Base-by-base conservation (phyloP, 1,139 yeast species). In the Hyphopichia fennica region DNA sequence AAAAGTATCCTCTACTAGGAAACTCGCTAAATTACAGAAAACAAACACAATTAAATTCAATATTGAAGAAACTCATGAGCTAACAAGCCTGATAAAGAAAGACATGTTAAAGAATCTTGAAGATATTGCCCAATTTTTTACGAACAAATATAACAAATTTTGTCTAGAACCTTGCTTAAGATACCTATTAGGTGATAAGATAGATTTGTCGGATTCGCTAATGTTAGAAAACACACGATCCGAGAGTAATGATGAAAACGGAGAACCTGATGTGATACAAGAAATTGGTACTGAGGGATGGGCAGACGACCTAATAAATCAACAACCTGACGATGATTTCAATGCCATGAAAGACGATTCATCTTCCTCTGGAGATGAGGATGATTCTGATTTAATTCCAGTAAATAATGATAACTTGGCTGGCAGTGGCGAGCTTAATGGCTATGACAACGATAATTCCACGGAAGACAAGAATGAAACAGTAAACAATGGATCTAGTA, bases 91-190 rank as follows among this genome's bases (percentile, higher is more conserved):
- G 0, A 72, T 74, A 29, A 69, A 77, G 30, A 65, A 65, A 16
- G 81, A 75, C 33, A 79, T 91, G 59, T 53, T 76, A 18, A 57
- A 60, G 3, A 74, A 70, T 25, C 63, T 91, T 35, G 65, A 68
- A 33, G 77, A 77, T 32, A 84, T 91, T 16, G 70, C 90, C 0
- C 62, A 62, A 1, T 77, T 75, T 44, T 83, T 79, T 52, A 70
- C 91, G 0, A 72, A 76, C 30, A 72, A 73, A 39, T 66, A 69
- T 44, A 79, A 81, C 27, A 67, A 72, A 45, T 89, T 82, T 51
- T 88, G 96, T 50, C 67, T 93, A 23, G 98, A 93, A 55, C 83
- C 88, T 0, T 82, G 95, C 51, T 65, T 93, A 44, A 63, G 96
- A 40, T 85, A 73, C 53, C 68, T 93, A 4, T 70, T 90, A 68